Evolutionary conservation across 768 basidiomycete genomes (phyloP), one percentile per base, ranked within the genome.

Genomic region (Pulveroboletus sp.): DNA sequence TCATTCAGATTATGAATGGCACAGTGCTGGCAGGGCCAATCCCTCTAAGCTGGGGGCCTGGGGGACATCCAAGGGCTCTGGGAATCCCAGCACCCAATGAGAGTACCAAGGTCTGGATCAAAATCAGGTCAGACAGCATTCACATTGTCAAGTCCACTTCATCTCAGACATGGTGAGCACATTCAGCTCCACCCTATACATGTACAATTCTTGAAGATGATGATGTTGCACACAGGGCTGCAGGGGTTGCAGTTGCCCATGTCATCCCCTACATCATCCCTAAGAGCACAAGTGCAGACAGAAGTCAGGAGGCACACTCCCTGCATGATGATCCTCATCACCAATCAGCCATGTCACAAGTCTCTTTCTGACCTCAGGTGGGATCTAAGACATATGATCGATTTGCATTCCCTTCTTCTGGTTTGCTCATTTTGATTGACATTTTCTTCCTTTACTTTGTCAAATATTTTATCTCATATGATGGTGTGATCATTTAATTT

Each of bases 311-410:
- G 8, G 41, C 19, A 8, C 43, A 26, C 11, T 26, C 52, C 1
- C 54, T 44, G 11, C 24, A 43, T 19, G 49, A 48, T 3, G 50
- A 58, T 32, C 49, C 31, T 31, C 57, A 51, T 2, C 62, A 69
- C 50, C 57, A 48, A 2, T 63, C 63, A 31, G 41, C 43, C 13
- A 43, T 63, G 55, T 67, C 63, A 20, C 52, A 49, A 13, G 42
- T 51, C 39, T 66, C 72, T 19, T 55, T 70, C 54, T 69, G 67
- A 55, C 73, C 76, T 11, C 71, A 75, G 45, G 69, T 69, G n/a
- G 78, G 77, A 13, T 73, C 76, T 16, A 79, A 74, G 60, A 63
- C 52, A 52, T 64, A 46, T 64, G 42, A 54, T 32, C 1, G 31
- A 2, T 14, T n/a, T 17, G 14, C 9, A 14, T 22, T n/a, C n/a